Conservation (phyloP, 176 grass and related monocot genomes). For the Oryza brachyantha region DNA sequence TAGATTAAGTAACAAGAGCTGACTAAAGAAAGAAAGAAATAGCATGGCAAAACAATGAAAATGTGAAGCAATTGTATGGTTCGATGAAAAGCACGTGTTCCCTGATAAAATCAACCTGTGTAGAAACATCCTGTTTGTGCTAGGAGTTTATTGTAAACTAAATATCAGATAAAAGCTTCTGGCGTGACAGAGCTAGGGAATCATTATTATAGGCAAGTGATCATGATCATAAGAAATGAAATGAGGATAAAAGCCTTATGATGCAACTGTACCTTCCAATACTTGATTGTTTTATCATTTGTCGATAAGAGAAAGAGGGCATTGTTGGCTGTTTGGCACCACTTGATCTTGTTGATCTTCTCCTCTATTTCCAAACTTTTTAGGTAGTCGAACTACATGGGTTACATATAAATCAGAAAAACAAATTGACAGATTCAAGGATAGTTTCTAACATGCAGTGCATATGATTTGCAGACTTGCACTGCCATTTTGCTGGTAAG, state of each 20-base stretch:
- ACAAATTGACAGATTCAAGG: not conserved
- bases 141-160: conserved; percentile 15
- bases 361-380: conserved; percentile 99
- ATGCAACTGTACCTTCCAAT: conserved; percentile 73
- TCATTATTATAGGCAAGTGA: not conserved
- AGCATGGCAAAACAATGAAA: not conserved
- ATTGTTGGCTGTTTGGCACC: conserved; percentile 78
- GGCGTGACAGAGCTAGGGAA: conserved; percentile 5
- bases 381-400: conserved; percentile 85
- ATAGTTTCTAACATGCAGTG: conserved; percentile 11
- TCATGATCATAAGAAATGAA: conserved; percentile 19
- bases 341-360: conserved; percentile 93
- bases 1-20: not conserved
- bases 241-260: conserved; percentile 3
- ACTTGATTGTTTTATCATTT: conserved; percentile 97
- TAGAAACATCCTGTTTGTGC: not conserved
- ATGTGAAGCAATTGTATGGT: too few relatives aligned
- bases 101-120: not conserved
- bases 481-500: not conserved
- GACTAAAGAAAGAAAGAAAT: conserved; percentile 9
- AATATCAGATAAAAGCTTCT: conserved; percentile 11
- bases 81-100: not conserved
- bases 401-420: conserved; percentile 33
- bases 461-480: conserved; percentile 5
- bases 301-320: conserved; percentile 77